A percentile compares a stretch with the other conserved stretches of the same genome.
Conservation (phyloP, 2,329 filamentous ascomycete genomes). For the Aspergillus unguis region DNA sequence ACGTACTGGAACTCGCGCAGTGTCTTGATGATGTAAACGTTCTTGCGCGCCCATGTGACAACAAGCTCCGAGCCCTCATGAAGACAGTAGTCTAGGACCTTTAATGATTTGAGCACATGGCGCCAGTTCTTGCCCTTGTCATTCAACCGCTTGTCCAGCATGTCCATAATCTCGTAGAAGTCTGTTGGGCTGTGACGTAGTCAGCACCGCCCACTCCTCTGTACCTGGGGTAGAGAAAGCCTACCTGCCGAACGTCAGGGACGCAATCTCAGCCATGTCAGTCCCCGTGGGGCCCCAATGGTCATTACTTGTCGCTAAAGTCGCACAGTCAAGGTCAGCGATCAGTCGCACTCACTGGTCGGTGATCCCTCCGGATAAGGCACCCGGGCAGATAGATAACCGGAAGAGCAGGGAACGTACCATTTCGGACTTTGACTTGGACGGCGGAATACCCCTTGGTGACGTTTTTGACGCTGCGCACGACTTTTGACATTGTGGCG, state of each 20-base stretch:
- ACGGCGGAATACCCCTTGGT: slow-evolving; percentile 97
- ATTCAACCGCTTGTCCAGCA: slow-evolving; percentile 97
- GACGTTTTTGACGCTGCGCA: slow-evolving; percentile 97
- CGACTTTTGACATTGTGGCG: slow-evolving; percentile 82
- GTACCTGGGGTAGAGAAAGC: slow-evolving; percentile 29
- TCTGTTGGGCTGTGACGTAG: slow-evolving; percentile 71
- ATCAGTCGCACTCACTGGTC: not conserved
- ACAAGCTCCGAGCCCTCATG: slow-evolving; percentile 96
- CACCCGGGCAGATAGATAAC: not conserved
- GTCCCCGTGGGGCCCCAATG: slow-evolving; percentile 97
- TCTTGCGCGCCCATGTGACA: slow-evolving; percentile 96
- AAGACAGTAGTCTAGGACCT: slow-evolving; percentile 95
- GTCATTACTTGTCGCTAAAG: slow-evolving; percentile 93
- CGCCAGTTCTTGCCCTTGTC: slow-evolving; percentile 99
- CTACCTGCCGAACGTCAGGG: slow-evolving; percentile 96
- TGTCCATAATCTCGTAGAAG: slow-evolving; percentile 99
- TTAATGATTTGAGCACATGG: slow-evolving; percentile 94
- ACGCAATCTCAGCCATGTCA: slow-evolving; percentile 98
- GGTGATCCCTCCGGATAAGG: not conserved
- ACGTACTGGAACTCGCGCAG: slow-evolving; percentile 94
- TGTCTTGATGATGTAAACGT: slow-evolving; percentile 98
- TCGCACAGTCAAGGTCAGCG: not conserved
- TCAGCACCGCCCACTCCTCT: not conserved
- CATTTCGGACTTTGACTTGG: slow-evolving; percentile 98
- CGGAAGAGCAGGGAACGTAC: slow-evolving; percentile 51